Evolutionary conservation across 2,329 filamentous ascomycete species (phyloP), one percentile per base, ranked within the genome.

Genomic region (Fusarium sp.): DNA sequence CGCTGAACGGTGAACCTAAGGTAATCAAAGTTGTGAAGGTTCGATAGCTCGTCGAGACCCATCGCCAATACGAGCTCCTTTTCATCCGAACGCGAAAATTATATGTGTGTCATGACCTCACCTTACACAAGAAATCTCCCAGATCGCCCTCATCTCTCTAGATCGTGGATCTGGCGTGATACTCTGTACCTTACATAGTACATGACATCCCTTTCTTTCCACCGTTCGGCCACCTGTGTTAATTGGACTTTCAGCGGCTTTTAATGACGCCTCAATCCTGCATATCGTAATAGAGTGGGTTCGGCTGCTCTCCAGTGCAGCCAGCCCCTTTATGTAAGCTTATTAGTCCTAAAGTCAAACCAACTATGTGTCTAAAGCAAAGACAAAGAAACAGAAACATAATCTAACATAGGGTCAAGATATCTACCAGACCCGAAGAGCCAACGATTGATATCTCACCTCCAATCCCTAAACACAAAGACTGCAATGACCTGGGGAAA

Each of bases 311-410:
- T 47, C 21, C 48, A 41, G 31, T 29, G 33, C 27, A 55, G 55
- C 55, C 61, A 55, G 50, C 55, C 61, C 62, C 61, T 45, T 42
- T 60, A 57, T 47, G 36, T 58, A 47, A 58, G 52, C 39, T 27
- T 31, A 43, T 27, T 31, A 43, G 48, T 43, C 15, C 48, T 18
- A 43, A 31, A 25, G 20, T 18, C 20, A 45, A 42, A 52, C 27
- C 27, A 33, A 36, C 7, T 14, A 15, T n/a, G 18, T 53, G n/a
- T 29, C 21, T 40, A 35, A 10, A 21, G 18, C 31, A 61, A 35
- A 33, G 29, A 13, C 47, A 51, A 31, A 43, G 11, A 21, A 15
- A 17, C 7, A 43, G 11, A 21, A 15, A 17, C 7, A n/a, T 37
- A 54, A 46, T 36, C 54, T 13, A 36, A 15, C 27, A 37, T 27